Evolutionary conservation across 257 asterid species (phyloP).

Genomic region (Jacaranda copaia): DNA sequence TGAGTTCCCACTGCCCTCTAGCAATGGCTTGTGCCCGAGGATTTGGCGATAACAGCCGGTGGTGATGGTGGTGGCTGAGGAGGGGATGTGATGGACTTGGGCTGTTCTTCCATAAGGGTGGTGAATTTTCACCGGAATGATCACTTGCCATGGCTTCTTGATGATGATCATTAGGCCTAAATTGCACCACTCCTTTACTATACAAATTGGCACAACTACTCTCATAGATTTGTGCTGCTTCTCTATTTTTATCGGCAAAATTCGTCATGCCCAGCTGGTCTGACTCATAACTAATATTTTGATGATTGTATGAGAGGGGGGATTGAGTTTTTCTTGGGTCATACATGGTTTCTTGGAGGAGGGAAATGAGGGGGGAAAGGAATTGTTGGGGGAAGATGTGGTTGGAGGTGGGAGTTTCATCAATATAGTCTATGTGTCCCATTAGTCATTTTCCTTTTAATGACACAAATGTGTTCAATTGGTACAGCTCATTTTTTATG

Average conservation of each 20-base stretch:
- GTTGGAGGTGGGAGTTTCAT: conserved; percentile 24
- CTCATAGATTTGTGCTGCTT: conserved; percentile 25
- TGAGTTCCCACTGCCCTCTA: conserved; percentile 79
- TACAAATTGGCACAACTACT: conserved; percentile 10
- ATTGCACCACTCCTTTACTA: conserved; percentile 34
- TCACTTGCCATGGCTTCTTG: conserved; percentile 35
- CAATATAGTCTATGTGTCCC: conserved; percentile 29
- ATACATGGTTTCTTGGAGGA: conserved; percentile 44
- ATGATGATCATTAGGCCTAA: conserved; percentile 33
- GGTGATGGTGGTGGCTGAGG: conserved; percentile 28
- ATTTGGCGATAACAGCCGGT: conserved; percentile 47
- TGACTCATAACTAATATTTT: background rate
- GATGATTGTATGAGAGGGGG: conserved; percentile 11
- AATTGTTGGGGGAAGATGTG: background rate
- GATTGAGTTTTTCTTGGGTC: conserved; percentile 32
- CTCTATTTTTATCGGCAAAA: conserved; percentile 23
- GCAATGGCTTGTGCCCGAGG: conserved; percentile 77
- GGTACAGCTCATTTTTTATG: background rate
- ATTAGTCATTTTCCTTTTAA: conserved; percentile 34
- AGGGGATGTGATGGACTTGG: conserved; percentile 53
- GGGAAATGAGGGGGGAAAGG: conserved; percentile 23
- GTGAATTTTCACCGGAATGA: conserved; percentile 58
- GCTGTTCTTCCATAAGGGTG: conserved; percentile 59
- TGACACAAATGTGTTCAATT: conserved; percentile 14
- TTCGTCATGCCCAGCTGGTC: conserved; percentile 30